These are phyloP conservation scores for Leccinellum luteum DNA, from an alignment of 768 basidiomycete species.

Conservation along the genomic window DNA sequence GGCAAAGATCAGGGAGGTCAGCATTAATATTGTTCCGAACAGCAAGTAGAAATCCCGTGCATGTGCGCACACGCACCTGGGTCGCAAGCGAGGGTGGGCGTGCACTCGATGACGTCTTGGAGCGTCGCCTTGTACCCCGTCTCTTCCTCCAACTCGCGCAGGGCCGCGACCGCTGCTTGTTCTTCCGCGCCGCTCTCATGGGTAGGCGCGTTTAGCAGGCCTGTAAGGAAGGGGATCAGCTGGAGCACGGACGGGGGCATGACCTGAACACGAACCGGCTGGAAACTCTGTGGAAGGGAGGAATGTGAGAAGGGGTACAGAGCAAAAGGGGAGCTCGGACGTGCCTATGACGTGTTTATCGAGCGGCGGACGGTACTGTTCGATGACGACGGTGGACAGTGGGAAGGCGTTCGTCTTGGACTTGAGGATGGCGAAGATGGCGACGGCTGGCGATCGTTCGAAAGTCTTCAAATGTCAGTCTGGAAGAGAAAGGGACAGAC, in stretches of 20 bases:
- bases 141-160: conserved; percentile 91
- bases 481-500: conserved; percentile 37
- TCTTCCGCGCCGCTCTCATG: conserved; percentile 39
- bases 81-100: conserved; percentile 62
- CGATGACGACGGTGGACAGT: conserved; percentile 78
- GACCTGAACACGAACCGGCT: conserved; percentile 41
- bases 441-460: conserved; percentile 54
- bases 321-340: background rate
- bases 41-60: too few relatives aligned
- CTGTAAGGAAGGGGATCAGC: conserved; percentile 34
- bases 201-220: conserved; percentile 73
- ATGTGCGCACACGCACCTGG: conserved; percentile 52
- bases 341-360: conserved; percentile 72
- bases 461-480: background rate
- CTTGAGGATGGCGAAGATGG: conserved; percentile 75
- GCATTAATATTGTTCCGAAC: too few relatives aligned
- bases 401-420: conserved; percentile 74
- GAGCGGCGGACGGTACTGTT: conserved; percentile 90
- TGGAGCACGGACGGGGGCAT: background rate
- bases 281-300: conserved; percentile 47
- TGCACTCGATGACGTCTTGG: conserved; percentile 54
- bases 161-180: conserved; percentile 73
- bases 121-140: conserved; percentile 75
- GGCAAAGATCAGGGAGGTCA: background rate
- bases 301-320: background rate